Percentiles rank a stretch among this genome's conserved stretches.
These are phyloP conservation scores for Dendrothele bispora DNA, from an alignment of 768 basidiomycete species.

Conservation along the genomic window DNA sequence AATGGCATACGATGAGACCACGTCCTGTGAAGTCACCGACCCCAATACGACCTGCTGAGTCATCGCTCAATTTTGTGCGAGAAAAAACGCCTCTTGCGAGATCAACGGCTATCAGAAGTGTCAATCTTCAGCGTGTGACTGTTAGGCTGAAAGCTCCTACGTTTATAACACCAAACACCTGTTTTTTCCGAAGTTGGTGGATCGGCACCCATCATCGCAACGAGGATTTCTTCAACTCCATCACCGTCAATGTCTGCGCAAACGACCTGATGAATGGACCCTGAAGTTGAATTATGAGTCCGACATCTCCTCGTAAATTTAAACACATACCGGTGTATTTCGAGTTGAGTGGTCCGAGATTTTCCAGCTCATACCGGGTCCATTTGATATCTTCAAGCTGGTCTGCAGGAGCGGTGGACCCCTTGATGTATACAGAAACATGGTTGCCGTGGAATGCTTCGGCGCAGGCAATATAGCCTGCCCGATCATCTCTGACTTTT, in stretches of 20 bases:
- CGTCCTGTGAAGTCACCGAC: constrained; percentile 9
- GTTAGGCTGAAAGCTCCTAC: background rate
- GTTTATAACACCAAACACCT: constrained; percentile 3
- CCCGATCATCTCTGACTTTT: background rate
- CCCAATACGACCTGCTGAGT: constrained; percentile 17
- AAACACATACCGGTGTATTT: constrained; percentile 20
- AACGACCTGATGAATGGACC: constrained; percentile 20
- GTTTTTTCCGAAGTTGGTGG: constrained; percentile 1
- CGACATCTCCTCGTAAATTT: too few species aligned
- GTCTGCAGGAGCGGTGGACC: background rate
- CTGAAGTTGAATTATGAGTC: too few species aligned
- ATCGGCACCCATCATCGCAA: constrained; percentile 21
- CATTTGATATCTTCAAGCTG: constrained; percentile 8
- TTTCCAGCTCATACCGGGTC: constrained; percentile 19
- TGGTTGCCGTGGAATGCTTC: constrained; percentile 1
- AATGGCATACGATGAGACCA: constrained; percentile 3
- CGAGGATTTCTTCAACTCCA: constrained; percentile 15
- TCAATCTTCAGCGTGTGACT: too few species aligned
- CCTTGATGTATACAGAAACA: background rate
- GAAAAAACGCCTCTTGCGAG: background rate
- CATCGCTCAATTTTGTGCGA: background rate
- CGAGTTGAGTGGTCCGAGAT: constrained; percentile 18
- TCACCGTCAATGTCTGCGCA: constrained; percentile 6
- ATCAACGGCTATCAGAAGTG: background rate
- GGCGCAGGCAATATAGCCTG: background rate